phyloP scores from a whole-genome alignment of 169 alveolate genomes.

The Babesia sp. region DNA sequence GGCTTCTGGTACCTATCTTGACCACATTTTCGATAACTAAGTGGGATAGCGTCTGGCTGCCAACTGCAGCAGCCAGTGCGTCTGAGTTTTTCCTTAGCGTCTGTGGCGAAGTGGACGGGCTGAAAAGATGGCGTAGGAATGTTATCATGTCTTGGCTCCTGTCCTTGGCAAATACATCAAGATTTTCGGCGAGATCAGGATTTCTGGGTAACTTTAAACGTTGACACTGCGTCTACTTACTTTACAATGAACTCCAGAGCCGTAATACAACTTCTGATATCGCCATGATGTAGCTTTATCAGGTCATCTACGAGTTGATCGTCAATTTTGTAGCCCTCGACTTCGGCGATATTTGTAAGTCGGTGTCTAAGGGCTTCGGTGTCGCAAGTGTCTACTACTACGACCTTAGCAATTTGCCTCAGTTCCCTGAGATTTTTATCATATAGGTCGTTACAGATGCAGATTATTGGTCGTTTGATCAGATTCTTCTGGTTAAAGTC shows the following conservation, averaged over 20 bases:
- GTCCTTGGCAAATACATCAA: slow-evolving; percentile 45
- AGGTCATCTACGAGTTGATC: slow-evolving; percentile 66
- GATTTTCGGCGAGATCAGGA: slow-evolving; percentile 1
- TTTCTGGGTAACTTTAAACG: background rate
- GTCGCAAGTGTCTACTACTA: slow-evolving; percentile 71
- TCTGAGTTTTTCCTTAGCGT: slow-evolving; percentile 18
- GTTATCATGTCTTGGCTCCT: slow-evolving; percentile 38
- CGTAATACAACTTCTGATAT: slow-evolving; percentile 64
- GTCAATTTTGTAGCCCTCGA: slow-evolving; percentile 61
- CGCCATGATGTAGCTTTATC: slow-evolving; percentile 67
- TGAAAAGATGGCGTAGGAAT: slow-evolving; percentile 37
- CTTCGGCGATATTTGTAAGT: slow-evolving; percentile 62
- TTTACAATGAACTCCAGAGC: slow-evolving; percentile 46
- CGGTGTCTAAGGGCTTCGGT: slow-evolving; percentile 56
- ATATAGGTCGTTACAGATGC: slow-evolving; percentile 93
- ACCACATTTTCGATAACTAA: slow-evolving; percentile 20
- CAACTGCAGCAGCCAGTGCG: slow-evolving; percentile 15
- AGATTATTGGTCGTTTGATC: slow-evolving; percentile 90
- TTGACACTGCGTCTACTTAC: slow-evolving; percentile 1
- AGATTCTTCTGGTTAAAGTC: slow-evolving; percentile 30
- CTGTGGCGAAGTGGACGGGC: slow-evolving; percentile 15
- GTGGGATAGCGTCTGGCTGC: slow-evolving; percentile 6
- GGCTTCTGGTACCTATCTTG: slow-evolving; percentile 15
- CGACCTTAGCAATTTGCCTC: slow-evolving; percentile 72
- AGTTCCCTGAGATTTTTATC: slow-evolving; percentile 75